phyloP scores from a whole-genome alignment of 331 rosid genomes.

The Telfairia occidentalis region DNA sequence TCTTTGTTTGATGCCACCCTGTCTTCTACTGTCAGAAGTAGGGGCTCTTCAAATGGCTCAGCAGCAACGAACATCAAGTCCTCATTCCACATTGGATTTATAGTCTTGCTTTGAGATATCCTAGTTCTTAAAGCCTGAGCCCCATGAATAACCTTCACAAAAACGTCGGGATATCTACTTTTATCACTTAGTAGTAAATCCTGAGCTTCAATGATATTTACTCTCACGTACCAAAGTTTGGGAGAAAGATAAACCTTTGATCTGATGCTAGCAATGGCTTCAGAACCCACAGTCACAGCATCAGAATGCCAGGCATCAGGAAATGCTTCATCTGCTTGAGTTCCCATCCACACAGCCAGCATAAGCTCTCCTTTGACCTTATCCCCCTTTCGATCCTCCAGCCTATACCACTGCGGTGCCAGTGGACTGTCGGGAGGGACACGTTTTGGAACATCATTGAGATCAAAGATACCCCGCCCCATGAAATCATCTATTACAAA shows the following conservation, averaged over 20 bases:
- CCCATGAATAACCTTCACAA: constrained; percentile 28
- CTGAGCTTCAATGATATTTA: constrained; percentile 43
- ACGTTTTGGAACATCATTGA: constrained; percentile 30
- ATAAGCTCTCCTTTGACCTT: constrained; percentile 36
- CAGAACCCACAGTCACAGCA: constrained; percentile 34
- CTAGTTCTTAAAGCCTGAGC: constrained; percentile 31
- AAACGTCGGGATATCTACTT: constrained; percentile 33
- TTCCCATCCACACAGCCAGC: constrained; percentile 52
- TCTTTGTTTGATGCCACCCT: constrained; percentile 27
- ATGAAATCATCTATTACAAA: constrained; percentile 32
- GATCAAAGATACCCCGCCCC: constrained; percentile 25
- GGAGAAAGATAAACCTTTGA: constrained; percentile 41
- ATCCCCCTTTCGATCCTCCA: constrained; percentile 29
- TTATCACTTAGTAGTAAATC: constrained; percentile 32
- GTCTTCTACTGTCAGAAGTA: constrained; percentile 36
- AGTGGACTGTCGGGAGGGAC: constrained; percentile 38
- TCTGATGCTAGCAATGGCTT: constrained; percentile 28
- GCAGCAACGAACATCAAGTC: constrained; percentile 39
- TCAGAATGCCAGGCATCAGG: constrained; percentile 47
- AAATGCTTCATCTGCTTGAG: constrained; percentile 48
- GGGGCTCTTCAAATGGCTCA: constrained; percentile 37
- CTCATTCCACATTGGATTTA: constrained; percentile 42
- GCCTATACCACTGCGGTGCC: constrained; percentile 43
- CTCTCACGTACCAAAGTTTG: constrained; percentile 41
- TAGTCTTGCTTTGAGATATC: constrained; percentile 25